These are phyloP conservation scores for Puccinia coronata DNA, from an alignment of 1,284 basidiomycete genomes.

Conservation along the genomic window DNA sequence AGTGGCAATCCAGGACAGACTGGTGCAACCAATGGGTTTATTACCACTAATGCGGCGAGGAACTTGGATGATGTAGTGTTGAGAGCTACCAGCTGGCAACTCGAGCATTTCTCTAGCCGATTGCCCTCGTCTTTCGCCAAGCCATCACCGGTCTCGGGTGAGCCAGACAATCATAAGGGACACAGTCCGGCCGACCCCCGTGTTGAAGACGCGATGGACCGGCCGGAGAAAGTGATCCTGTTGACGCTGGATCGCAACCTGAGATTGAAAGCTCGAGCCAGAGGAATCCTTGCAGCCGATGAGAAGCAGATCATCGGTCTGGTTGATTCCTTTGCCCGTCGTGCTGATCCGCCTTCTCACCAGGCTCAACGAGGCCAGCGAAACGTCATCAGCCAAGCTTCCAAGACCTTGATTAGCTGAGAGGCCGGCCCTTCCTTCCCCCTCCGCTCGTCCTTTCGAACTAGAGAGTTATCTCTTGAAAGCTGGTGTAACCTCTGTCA, in stretches of 20 bases:
- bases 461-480: background rate
- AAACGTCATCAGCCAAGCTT: background rate
- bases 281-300: constrained; percentile 45
- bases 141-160: background rate
- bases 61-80: constrained; percentile 95
- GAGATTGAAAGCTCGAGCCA: constrained; percentile 53
- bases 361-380: background rate
- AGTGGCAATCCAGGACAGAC: background rate
- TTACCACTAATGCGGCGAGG: constrained; percentile 62
- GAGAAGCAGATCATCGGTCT: constrained; percentile 44
- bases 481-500: background rate
- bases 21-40: background rate
- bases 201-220: background rate
- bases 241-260: constrained; percentile 85
- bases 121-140: constrained; percentile 63
- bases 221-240: constrained; percentile 77
- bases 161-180: background rate
- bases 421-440: background rate
- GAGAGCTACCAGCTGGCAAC: constrained; percentile 85
- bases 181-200: background rate
- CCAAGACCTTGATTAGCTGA: background rate
- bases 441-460: background rate
- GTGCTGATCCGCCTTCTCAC: background rate
- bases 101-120: constrained; percentile 85
- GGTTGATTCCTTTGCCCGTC: constrained; percentile 7